Evolutionary conservation across 768 basidiomycete species (phyloP).

Genomic region (Kwoniella dejecticola): DNA sequence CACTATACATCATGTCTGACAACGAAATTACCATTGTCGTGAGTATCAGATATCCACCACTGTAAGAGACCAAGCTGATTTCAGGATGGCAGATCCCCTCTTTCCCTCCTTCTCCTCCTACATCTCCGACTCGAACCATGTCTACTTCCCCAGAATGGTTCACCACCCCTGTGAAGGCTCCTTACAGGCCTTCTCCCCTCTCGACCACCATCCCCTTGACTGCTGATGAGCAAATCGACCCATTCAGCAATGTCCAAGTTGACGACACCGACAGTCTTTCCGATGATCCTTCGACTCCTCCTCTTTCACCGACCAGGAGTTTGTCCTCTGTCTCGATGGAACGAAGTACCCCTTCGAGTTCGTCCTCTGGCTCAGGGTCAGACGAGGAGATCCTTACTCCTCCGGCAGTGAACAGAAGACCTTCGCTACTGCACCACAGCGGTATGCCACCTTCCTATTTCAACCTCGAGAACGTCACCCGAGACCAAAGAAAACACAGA

Average conservation of each 20-base stretch:
- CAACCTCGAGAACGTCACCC: slow-evolving; percentile 10
- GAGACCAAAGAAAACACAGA: slow-evolving; percentile 16
- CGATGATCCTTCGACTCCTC: slow-evolving; percentile 16
- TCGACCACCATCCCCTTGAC: slow-evolving; percentile 4
- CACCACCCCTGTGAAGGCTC: slow-evolving; percentile 18
- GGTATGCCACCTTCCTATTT: slow-evolving; percentile 23
- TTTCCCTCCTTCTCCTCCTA: slow-evolving; percentile 27
- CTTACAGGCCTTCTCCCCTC: slow-evolving; percentile 23
- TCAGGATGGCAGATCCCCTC: slow-evolving; percentile 15
- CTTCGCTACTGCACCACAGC: slow-evolving; percentile 4
- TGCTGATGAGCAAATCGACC: slow-evolving; percentile 14
- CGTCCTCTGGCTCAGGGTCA: slow-evolving; percentile 60
- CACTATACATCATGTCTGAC: slow-evolving; percentile 16
- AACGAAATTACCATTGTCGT: slow-evolving; percentile 25
- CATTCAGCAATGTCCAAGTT: slow-evolving; percentile 4
- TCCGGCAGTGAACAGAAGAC: slow-evolving; percentile 17
- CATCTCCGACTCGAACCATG: slow-evolving; percentile 14
- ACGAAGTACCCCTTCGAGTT: slow-evolving; percentile 2
- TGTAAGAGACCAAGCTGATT: not conserved
- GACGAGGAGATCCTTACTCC: slow-evolving; percentile 23
- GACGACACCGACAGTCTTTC: slow-evolving; percentile 12
- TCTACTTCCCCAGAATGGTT: slow-evolving; percentile 26
- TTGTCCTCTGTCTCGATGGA: slow-evolving; percentile 18
- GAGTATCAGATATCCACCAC: not conserved
- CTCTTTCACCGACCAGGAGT: slow-evolving; percentile 18